Evolutionary conservation across 2,329 filamentous ascomycete genomes (phyloP).

Genomic region (Tricladium varicosporioides): DNA sequence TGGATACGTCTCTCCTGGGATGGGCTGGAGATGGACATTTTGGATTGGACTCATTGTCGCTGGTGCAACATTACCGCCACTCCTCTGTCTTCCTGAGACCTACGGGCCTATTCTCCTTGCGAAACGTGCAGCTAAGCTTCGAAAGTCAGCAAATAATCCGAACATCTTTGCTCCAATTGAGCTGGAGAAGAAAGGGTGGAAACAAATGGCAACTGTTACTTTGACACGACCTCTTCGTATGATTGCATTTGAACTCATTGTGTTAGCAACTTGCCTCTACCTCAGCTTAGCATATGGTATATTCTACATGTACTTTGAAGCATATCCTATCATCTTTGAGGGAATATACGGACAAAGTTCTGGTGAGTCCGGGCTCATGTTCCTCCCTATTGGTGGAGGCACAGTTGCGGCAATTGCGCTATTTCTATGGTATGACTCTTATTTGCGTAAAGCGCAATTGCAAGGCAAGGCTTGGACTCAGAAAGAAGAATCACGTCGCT

Average conservation of each 20-base stretch:
- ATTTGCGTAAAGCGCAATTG: conserved; percentile 49
- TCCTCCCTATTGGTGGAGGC: conserved; percentile 51
- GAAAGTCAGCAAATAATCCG: conserved; percentile 53
- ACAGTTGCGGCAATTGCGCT: conserved; percentile 49
- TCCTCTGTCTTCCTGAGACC: conserved; percentile 66
- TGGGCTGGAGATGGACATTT: conserved; percentile 62
- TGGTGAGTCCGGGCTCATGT: conserved; percentile 57
- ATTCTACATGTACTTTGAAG: conserved; percentile 64
- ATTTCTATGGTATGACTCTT: conserved; percentile 52
- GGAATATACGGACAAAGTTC: conserved; percentile 57
- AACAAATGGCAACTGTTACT: conserved; percentile 51
- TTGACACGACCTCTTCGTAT: conserved; percentile 61
- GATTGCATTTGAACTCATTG: conserved; percentile 58
- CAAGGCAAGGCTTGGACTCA: conserved; percentile 43
- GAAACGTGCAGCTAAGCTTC: conserved; percentile 55
- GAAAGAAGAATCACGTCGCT: conserved; percentile 51
- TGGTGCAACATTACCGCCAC: conserved; percentile 54
- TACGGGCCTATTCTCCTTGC: conserved; percentile 56
- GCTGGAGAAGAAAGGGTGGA: conserved; percentile 54
- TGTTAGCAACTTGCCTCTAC: conserved; percentile 61
- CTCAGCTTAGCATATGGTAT: conserved; percentile 60
- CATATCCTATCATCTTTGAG: conserved; percentile 62
- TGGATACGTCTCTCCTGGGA: conserved; percentile 55
- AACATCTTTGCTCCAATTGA: conserved; percentile 61
- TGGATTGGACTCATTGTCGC: conserved; percentile 64